Evolutionary conservation across 1,284 basidiomycete species (phyloP).

Genomic region (Marasmius oreades): DNA sequence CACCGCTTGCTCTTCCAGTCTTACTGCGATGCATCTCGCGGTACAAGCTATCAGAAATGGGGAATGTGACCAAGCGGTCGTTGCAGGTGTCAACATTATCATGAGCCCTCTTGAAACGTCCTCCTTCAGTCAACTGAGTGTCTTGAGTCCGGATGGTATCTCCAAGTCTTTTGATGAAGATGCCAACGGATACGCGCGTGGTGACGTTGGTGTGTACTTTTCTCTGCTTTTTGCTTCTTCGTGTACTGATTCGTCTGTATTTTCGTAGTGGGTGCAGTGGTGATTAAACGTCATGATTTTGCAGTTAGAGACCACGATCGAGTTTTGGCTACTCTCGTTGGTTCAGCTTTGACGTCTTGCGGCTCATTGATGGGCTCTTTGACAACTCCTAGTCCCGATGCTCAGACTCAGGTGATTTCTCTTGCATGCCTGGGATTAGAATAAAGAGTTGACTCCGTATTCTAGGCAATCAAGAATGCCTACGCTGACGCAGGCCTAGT

Average conservation of each 20-base stretch:
- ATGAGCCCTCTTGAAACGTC: background rate
- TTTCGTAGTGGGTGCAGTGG: background rate
- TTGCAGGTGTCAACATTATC: constrained; percentile 28
- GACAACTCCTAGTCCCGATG: background rate
- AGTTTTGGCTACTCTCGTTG: constrained; percentile 1
- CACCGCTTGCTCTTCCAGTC: constrained; percentile 47
- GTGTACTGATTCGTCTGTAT: background rate
- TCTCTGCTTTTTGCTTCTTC: no score
- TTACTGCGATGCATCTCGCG: constrained; percentile 46
- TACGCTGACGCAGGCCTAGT: background rate
- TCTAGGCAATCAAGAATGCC: background rate
- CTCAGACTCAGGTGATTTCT: background rate
- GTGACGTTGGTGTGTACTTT: background rate
- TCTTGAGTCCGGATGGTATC: constrained; percentile 3
- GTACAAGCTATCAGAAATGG: constrained; percentile 38
- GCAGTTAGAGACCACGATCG: constrained; percentile 1
- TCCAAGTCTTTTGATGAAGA: constrained; percentile 5
- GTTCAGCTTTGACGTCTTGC: background rate
- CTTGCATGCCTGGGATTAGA: background rate
- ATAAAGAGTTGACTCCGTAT: background rate
- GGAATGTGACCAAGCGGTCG: constrained; percentile 46
- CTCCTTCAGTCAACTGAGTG: constrained; percentile 2
- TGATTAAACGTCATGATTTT: constrained; percentile 1
- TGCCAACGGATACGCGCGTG: constrained; percentile 1
- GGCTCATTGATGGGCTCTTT: constrained; percentile 2